phyloP scores from a whole-genome alignment of 495 filamentous ascomycete genomes.

The Annulohypoxylon stygium region DNA sequence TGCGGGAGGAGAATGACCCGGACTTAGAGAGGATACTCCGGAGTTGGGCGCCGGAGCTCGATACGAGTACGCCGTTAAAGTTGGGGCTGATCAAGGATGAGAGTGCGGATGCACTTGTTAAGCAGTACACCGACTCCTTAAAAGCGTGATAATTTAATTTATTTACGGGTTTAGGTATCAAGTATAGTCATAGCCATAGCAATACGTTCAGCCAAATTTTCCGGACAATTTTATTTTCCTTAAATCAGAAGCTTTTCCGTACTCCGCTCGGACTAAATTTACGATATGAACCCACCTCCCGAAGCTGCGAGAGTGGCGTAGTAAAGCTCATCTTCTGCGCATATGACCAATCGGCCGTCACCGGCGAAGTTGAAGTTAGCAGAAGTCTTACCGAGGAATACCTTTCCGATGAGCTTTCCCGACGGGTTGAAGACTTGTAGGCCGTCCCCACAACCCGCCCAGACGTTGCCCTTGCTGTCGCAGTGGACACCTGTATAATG shows the following conservation, averaged over 20 bases:
- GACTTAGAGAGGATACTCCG: conserved; percentile 77
- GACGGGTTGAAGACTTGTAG: conserved; percentile 72
- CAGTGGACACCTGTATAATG: conserved; percentile 61
- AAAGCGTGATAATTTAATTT: conserved; percentile 35
- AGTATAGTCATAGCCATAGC: neutral
- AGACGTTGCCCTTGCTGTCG: conserved; percentile 72
- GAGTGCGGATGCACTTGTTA: conserved; percentile 68
- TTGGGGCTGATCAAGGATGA: conserved; percentile 74
- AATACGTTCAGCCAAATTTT: neutral
- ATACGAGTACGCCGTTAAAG: conserved; percentile 67
- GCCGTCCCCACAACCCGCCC: conserved; percentile 70
- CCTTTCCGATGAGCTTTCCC: conserved; percentile 71
- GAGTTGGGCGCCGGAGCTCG: conserved; percentile 78
- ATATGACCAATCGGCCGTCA: conserved; percentile 64
- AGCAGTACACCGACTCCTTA: conserved; percentile 59
- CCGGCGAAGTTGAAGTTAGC: conserved; percentile 72
- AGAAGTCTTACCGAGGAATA: conserved; percentile 58
- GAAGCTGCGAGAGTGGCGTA: conserved; percentile 62
- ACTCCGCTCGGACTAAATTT: neutral
- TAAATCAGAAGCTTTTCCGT: neutral
- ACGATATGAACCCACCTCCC: conserved; percentile 50
- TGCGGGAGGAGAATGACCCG: conserved; percentile 75
- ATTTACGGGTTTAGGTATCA: neutral
- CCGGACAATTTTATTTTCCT: neutral
- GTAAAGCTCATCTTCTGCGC: conserved; percentile 63